A percentile compares a stretch with the other conserved stretches of the same genome.
Conservation (phyloP, 2,329 filamentous ascomycete species). For the Neopestalotiopsis rosae region DNA sequence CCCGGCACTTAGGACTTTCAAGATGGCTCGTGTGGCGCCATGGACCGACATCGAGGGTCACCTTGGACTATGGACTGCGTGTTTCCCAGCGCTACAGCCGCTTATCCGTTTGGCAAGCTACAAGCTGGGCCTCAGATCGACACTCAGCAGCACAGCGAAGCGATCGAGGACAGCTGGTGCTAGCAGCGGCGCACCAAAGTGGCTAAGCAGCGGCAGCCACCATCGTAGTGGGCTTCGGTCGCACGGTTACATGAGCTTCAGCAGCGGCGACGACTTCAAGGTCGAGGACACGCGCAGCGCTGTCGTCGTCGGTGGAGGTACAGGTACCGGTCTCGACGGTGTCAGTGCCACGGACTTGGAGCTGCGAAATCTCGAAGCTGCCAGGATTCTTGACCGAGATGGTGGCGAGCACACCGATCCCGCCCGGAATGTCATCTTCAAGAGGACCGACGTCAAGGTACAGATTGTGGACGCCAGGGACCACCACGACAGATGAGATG, state of each 20-base stretch:
- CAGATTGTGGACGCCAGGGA: constrained; percentile 12
- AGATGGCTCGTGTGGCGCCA: constrained; percentile 15
- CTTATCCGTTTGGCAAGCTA: constrained; percentile 15
- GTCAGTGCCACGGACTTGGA: constrained; percentile 11
- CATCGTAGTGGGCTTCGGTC: not conserved
- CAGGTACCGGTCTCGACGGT: not conserved
- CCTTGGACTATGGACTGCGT: constrained; percentile 14
- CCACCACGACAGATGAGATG: not conserved
- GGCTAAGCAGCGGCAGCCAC: constrained; percentile 5
- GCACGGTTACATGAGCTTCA: constrained; percentile 15
- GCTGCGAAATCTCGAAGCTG: constrained; percentile 6
- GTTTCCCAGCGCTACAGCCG: constrained; percentile 14
- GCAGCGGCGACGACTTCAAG: constrained; percentile 5
- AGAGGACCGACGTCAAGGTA: constrained; percentile 15
- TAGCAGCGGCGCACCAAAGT: not conserved
- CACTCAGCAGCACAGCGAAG: constrained; percentile 11
- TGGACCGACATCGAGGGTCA: constrained; percentile 17
- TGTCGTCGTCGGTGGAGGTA: not conserved
- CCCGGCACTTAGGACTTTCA: not conserved
- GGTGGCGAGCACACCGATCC: not conserved
- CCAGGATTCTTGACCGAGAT: not conserved
- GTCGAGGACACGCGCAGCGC: not conserved
- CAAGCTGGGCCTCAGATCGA: constrained; percentile 15
- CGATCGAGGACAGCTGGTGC: constrained; percentile 9
- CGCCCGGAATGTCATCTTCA: constrained; percentile 11